Evolutionary conservation across 2,329 filamentous ascomycete species (phyloP).

Genomic region (Colletotrichum brevisporum): DNA sequence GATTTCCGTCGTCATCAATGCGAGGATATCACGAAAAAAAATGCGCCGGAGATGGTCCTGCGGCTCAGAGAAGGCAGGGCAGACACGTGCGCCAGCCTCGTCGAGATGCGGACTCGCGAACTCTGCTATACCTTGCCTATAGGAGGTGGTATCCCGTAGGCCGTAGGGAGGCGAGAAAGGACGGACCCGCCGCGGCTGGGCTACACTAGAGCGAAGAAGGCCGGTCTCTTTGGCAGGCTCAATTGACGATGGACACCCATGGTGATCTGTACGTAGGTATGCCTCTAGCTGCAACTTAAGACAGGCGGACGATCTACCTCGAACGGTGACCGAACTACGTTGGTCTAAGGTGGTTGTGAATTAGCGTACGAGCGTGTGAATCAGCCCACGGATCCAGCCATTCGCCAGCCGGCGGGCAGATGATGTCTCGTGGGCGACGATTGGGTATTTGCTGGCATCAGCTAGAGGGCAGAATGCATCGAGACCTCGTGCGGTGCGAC

Average conservation of each 20-base stretch:
- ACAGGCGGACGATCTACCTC: slow-evolving; percentile 10
- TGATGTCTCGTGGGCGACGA: background rate
- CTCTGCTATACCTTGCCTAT: no score
- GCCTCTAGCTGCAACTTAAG: no score
- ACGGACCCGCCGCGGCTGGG: no score
- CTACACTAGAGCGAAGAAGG: background rate
- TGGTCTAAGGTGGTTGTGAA: background rate
- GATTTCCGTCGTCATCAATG: background rate
- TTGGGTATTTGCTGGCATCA: slow-evolving; percentile 11
- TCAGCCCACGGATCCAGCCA: background rate
- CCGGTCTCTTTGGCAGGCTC: no score
- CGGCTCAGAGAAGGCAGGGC: background rate
- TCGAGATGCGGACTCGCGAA: background rate
- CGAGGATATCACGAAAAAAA: background rate
- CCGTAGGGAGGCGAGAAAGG: no score
- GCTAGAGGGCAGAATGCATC: slow-evolving; percentile 24
- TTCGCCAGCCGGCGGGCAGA: background rate
- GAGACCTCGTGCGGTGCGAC: background rate
- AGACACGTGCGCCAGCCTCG: slow-evolving; percentile 2
- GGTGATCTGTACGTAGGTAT: no score
- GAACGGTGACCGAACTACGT: slow-evolving; percentile 9
- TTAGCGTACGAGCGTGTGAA: slow-evolving; percentile 1
- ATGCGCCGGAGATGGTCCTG: background rate
- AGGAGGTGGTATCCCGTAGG: no score
- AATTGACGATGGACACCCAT: no score